These are phyloP conservation scores for Fusarium irregulare DNA, from an alignment of 2,329 filamentous ascomycete genomes.

Conservation along the genomic window DNA sequence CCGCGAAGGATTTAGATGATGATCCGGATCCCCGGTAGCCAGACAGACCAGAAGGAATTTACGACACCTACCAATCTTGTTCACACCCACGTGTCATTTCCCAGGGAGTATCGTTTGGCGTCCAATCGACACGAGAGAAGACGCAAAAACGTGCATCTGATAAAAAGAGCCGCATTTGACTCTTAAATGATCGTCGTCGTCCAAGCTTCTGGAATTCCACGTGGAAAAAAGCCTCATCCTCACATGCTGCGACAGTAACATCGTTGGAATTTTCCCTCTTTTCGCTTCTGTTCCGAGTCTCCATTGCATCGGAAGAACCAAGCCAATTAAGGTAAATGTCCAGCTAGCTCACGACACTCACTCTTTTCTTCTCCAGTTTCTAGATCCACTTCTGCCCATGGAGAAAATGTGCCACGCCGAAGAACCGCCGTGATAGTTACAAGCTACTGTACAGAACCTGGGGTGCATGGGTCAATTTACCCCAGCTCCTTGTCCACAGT, in stretches of 20 bases:
- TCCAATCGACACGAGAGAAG: not conserved
- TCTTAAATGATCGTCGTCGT: not conserved
- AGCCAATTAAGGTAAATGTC: constrained; percentile 16
- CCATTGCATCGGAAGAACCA: constrained; percentile 4
- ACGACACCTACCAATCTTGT: not conserved
- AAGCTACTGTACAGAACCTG: constrained; percentile 31
- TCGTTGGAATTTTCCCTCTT: not conserved
- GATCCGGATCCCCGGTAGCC: not conserved
- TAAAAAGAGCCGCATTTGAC: constrained; percentile 10
- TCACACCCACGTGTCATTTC: not conserved
- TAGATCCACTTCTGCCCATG: constrained; percentile 30
- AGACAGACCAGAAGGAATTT: not conserved
- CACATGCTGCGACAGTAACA: not conserved
- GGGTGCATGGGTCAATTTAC: constrained; percentile 34
- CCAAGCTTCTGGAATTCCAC: constrained; percentile 30
- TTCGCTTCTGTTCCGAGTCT: not conserved
- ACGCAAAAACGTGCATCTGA: not conserved
- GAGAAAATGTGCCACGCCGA: constrained; percentile 32
- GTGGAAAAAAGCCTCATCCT: not conserved
- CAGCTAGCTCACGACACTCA: constrained; percentile 15
- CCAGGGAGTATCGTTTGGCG: not conserved
- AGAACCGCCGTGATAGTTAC: constrained; percentile 31
- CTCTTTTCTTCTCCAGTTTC: constrained; percentile 19
- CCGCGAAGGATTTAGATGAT: constrained; percentile 12
- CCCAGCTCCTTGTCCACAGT: constrained; percentile 12